Evolutionary conservation across 2,329 filamentous ascomycete genomes (phyloP), one percentile per base, ranked within the genome.

Genomic region (Hypoxylon rubiginosum): DNA sequence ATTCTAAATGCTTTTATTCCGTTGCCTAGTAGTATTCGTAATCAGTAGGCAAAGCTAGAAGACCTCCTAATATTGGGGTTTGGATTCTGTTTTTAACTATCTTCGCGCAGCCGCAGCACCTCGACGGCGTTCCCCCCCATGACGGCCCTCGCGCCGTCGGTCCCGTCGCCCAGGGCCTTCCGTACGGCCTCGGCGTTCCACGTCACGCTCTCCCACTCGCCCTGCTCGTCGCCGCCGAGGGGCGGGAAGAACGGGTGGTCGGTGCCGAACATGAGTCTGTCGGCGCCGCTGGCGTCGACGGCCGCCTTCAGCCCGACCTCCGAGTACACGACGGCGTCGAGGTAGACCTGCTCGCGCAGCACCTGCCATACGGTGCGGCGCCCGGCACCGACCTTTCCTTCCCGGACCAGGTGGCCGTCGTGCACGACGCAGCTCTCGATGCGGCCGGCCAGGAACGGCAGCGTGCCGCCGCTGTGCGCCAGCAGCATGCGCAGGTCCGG

Each of bases 211-310:
- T 90, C 85, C 91, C 91, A 93, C 72, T 90, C 85, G 39, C 84
- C 85, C 68, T 87, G 83, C 62, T 88, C 88, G 53, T 89, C 87
- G 36, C 80, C 83, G 32, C 84, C 85, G 17, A 94, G 79, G 0
- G 92, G 92, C n/a, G 92, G 92, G 78, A 95, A 95, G 81, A 95
- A 94, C 0, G 92, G 92, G 77, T 94, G 91, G 76, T 94, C 92
- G 0, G 92, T 94, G 26, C 92, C 92, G 79, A 95, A 95, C 83
- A 95, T 86, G 54, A 95, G 79, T 64, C 91, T 84, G 72, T 94
- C 91, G 0, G 83, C 82, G 0, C 91, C 91, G 64, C 85, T 86
- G 0, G 90, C 90, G 21, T 89, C 86, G 1, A 92, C 84, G 0
- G 92, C 92, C 1, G 91, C 91, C 72, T 86, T 89, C 61, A 94